A percentile compares a stretch with the other conserved stretches of the same genome.
phyloP scores from a whole-genome alignment of 768 basidiomycete species.

The Russula vinacea region DNA sequence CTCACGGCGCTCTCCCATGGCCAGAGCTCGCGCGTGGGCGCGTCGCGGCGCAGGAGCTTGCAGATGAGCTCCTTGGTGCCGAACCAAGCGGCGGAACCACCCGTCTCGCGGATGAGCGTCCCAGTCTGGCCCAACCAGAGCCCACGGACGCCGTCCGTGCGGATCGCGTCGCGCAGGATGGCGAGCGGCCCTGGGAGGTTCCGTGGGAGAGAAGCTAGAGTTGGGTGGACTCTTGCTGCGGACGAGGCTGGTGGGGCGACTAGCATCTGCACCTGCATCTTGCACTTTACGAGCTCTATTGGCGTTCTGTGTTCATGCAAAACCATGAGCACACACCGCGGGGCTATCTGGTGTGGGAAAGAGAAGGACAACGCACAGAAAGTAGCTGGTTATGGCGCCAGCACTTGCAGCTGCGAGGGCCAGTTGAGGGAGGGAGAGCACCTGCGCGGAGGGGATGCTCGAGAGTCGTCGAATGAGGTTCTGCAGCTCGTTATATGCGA shows the following conservation, averaged over 20 bases:
- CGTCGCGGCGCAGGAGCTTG: slow-evolving; percentile 47
- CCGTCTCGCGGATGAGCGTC: slow-evolving; percentile 89
- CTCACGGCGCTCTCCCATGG: slow-evolving; percentile 82
- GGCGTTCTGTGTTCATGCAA: slow-evolving; percentile 59
- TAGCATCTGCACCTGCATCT: slow-evolving; percentile 96
- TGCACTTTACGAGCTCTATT: slow-evolving; percentile 93
- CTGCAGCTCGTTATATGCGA: slow-evolving; percentile 79
- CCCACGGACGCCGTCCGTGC: slow-evolving; percentile 68
- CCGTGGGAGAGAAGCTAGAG: slow-evolving; percentile 24
- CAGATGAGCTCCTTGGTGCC: slow-evolving; percentile 78
- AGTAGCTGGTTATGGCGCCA: slow-evolving; percentile 80
- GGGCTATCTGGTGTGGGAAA: background rate
- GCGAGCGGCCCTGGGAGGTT: slow-evolving; percentile 69
- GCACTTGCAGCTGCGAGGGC: slow-evolving; percentile 83
- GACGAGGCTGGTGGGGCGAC: slow-evolving; percentile 35
- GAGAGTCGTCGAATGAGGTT: slow-evolving; percentile 49
- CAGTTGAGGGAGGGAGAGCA: slow-evolving; percentile 64
- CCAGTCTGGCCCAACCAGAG: slow-evolving; percentile 98
- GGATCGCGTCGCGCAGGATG: slow-evolving; percentile 61
- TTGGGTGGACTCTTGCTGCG: slow-evolving; percentile 37
- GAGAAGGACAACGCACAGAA: slow-evolving; percentile 55
- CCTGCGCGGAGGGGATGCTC: slow-evolving; percentile 37
- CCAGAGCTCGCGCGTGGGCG: slow-evolving; percentile 32
- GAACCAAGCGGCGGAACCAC: slow-evolving; percentile 91
- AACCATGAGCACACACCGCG: slow-evolving; percentile 13